phyloP scores from a whole-genome alignment of 345 rosid species.

The Moricandia moricandioides region DNA sequence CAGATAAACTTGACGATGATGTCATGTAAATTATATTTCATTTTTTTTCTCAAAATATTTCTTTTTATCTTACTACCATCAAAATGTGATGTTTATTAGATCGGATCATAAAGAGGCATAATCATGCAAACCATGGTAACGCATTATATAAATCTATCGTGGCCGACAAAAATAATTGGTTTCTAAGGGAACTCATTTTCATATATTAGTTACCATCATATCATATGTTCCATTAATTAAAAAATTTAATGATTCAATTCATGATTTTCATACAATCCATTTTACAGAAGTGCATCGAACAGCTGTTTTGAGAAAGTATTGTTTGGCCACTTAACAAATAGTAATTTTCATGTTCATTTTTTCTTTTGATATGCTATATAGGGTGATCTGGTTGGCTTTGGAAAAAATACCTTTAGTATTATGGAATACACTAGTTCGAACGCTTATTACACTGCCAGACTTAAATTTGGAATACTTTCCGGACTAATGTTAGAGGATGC shows the following conservation, averaged over 20 bases:
- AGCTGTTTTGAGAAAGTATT: neutral
- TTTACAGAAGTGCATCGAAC: neutral
- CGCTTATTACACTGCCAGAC: too few relatives aligned
- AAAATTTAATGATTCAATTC: neutral
- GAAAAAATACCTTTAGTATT: too few relatives aligned
- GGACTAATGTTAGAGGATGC: too few relatives aligned
- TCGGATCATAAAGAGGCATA: slow-evolving; percentile 13
- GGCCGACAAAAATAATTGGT: slow-evolving; percentile 37
- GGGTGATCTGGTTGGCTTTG: too few relatives aligned
- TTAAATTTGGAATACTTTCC: too few relatives aligned
- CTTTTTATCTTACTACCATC: neutral
- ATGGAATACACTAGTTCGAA: too few relatives aligned
- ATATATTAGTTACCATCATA: slow-evolving; percentile 7
- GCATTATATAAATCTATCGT: slow-evolving; percentile 19
- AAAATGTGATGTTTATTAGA: slow-evolving; percentile 2
- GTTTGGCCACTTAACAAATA: slow-evolving; percentile 1
- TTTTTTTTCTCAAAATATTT: neutral
- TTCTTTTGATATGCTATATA: too few relatives aligned
- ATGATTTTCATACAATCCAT: neutral
- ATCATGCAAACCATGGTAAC: slow-evolving; percentile 11
- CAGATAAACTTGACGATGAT: neutral
- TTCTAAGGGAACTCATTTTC: slow-evolving; percentile 30
- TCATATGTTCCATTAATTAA: neutral
- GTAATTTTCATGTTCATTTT: neutral
- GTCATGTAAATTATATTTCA: neutral